A percentile compares a stretch with the other conserved stretches of the same genome.
Conservation (phyloP, 2,329 filamentous ascomycete genomes). For the Fusarium haematococcum region DNA sequence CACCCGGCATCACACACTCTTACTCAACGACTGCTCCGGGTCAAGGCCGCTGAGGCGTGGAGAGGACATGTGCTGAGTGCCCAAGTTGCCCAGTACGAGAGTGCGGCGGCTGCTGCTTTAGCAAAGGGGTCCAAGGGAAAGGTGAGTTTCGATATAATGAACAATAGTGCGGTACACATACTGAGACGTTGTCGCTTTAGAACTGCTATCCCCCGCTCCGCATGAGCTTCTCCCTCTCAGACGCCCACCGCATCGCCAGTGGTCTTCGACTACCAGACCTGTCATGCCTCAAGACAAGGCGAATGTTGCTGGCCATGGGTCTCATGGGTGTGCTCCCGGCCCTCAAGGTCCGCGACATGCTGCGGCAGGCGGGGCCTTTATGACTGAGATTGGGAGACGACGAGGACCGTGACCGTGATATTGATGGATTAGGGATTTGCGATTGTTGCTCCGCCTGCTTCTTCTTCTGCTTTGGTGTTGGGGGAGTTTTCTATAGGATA, state of each 20-base stretch:
- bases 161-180: not conserved
- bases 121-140: conserved; percentile 18
- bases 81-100: conserved; percentile 43
- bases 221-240: conserved; percentile 36
- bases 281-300: conserved; percentile 44
- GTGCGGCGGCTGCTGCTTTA: conserved; percentile 7
- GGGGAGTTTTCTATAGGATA: conserved; percentile 44
- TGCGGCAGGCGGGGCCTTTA: conserved; percentile 35
- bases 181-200: conserved; percentile 21
- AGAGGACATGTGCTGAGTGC: conserved; percentile 48
- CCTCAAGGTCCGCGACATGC: conserved; percentile 37
- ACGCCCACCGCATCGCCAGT: conserved; percentile 27
- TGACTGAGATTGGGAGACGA: conserved; percentile 29
- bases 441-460: conserved; percentile 28
- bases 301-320: conserved; percentile 47
- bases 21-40: conserved; percentile 54
- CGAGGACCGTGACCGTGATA: conserved; percentile 4
- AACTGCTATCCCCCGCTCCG: conserved; percentile 36
- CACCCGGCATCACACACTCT: conserved; percentile 50
- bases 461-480: conserved; percentile 27
- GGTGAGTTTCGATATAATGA: conserved; percentile 23
- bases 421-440: conserved; percentile 31
- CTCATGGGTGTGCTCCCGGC: conserved; percentile 45
- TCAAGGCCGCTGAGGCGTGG: conserved; percentile 58
- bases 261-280: conserved; percentile 42